A percentile compares a stretch with the other conserved stretches of the same genome.
These are phyloP conservation scores for Phytophthora pinifolia DNA, from an alignment of 352 stramenopile genomes.

Conservation along the genomic window DNA sequence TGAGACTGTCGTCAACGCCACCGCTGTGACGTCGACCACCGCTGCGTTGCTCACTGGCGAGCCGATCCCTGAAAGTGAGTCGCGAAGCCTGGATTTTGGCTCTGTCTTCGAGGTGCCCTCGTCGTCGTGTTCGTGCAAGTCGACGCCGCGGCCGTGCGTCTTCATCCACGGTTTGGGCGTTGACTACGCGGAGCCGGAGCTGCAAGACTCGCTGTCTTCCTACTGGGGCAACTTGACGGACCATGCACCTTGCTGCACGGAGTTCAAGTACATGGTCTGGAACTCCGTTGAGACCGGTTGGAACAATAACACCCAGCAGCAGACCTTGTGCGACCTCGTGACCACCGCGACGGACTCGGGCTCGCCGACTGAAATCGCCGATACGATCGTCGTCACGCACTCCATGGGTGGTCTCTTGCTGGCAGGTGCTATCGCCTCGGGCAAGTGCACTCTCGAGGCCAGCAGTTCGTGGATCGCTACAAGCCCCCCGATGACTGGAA, in stretches of 20 bases:
- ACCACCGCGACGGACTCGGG: conserved; percentile 22
- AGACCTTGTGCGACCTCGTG: conserved; percentile 37
- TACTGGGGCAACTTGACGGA: conserved; percentile 45
- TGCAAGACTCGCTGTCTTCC: conserved; percentile 32
- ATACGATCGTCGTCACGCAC: conserved; percentile 50
- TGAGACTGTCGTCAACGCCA: conserved; percentile 19
- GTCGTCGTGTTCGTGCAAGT: conserved; percentile 32
- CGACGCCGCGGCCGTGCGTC: conserved; percentile 38
- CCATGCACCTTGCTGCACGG: conserved; percentile 48
- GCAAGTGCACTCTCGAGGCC: conserved; percentile 40
- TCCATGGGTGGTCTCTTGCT: conserved; percentile 52
- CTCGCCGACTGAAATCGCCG: conserved; percentile 27
- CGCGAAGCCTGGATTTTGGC: conserved; percentile 12
- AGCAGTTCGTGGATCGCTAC: conserved; percentile 42
- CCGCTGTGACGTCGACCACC: conserved; percentile 18
- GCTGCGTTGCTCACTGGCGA: conserved; percentile 34
- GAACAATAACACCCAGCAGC: conserved; percentile 39
- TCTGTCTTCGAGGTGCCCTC: conserved; percentile 3
- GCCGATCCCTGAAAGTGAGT: conserved; percentile 19
- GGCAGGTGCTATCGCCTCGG: conserved; percentile 39
- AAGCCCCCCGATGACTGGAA: conserved; percentile 46
- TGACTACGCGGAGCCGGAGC: conserved; percentile 13
- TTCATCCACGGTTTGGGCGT: conserved; percentile 48
- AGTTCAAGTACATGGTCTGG: conserved; percentile 45
- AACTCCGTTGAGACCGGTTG: conserved; percentile 38